phyloP scores from a whole-genome alignment of 225 moss, liverwort and hornwort genomes.

The Thuidium tamariscinum region DNA sequence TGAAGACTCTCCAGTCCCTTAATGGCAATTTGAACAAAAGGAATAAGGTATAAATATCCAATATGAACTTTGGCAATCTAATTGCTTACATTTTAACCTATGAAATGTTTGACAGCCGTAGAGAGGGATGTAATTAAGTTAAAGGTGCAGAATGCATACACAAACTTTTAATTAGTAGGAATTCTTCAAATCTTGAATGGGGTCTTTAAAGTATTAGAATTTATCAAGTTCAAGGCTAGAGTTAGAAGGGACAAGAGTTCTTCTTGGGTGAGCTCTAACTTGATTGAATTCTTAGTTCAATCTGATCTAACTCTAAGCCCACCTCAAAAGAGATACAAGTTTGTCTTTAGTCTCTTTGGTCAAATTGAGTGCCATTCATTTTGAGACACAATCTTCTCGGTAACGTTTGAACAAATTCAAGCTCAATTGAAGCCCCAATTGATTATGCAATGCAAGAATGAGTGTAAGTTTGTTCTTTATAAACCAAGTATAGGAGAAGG shows the following conservation, averaged over 20 bases:
- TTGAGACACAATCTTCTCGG: neutral
- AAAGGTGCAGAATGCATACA: neutral
- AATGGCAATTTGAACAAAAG: no score
- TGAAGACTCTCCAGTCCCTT: no score
- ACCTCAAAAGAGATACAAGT: neutral
- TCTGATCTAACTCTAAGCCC: rapidly evolving
- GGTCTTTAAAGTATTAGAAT: neutral
- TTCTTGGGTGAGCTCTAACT: neutral
- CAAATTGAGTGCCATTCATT: neutral
- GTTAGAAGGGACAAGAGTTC: neutral
- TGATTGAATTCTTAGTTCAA: neutral
- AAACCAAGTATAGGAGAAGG: no score
- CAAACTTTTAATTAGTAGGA: neutral
- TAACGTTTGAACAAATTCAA: neutral
- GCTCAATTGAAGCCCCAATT: neutral
- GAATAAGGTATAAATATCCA: neutral
- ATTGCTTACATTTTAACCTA: rapidly evolving
- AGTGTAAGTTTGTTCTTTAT: neutral
- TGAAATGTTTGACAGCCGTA: neutral
- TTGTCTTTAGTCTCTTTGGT: neutral
- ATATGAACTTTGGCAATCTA: neutral
- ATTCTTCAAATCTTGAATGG: no score
- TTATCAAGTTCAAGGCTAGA: rapidly evolving
- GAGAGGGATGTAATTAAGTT: rapidly evolving
- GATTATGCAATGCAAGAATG: neutral